phyloP scores from a whole-genome alignment of 495 filamentous ascomycete species.

The Xylaria longipes region DNA sequence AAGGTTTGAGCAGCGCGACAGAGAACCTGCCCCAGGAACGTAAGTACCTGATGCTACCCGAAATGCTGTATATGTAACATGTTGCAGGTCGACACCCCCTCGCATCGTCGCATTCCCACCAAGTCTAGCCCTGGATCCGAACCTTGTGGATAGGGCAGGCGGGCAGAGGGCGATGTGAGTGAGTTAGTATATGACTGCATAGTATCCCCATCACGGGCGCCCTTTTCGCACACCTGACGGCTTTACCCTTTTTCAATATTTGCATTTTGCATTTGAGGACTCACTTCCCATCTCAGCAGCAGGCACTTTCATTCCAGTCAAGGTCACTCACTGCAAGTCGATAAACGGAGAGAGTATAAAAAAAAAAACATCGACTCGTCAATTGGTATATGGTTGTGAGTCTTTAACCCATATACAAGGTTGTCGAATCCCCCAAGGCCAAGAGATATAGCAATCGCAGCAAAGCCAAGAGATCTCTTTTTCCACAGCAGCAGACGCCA shows the following conservation, averaged over 20 bases:
- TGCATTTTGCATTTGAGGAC: not conserved
- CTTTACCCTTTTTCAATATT: not conserved
- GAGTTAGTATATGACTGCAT: constrained; percentile 16
- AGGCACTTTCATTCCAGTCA: not conserved
- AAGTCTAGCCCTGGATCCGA: constrained; percentile 8
- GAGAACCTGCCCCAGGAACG: not conserved
- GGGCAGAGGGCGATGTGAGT: not conserved
- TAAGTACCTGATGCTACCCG: constrained; percentile 10
- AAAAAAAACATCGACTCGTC: not conserved
- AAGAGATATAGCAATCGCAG: constrained; percentile 6
- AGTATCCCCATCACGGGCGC: not conserved
- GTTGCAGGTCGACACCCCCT: not conserved
- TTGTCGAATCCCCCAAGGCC: not conserved
- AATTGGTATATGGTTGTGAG: not conserved
- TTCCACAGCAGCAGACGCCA: constrained; percentile 5
- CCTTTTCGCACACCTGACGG: not conserved
- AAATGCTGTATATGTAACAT: not conserved
- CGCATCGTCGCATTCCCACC: not conserved
- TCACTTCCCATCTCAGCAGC: not conserved
- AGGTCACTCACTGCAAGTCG: not conserved
- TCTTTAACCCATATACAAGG: not conserved
- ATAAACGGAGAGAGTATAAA: not conserved
- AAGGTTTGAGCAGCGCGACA: constrained; percentile 5
- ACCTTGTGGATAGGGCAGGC: constrained; percentile 5
- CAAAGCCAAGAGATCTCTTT: constrained; percentile 23